Base-by-base conservation (phyloP, 805 yeast genomes). In the Barnettozyma vustinii region DNA sequence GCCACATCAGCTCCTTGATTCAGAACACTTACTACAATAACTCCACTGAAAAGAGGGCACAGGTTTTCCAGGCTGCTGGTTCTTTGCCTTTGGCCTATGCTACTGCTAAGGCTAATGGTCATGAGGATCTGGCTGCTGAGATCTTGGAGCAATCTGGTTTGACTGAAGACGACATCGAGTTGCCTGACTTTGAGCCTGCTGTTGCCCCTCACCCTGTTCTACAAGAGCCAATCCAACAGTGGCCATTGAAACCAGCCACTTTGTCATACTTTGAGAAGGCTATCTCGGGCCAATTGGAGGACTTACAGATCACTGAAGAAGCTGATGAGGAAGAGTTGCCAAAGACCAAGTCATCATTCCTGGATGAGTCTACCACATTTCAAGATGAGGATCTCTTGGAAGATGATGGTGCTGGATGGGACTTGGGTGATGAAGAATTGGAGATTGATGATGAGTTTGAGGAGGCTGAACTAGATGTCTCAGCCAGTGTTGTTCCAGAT, bases 51-150 rank as follows among this genome's bases (percentile, higher is more conserved):
- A 80, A 84, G 63, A 81, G 97, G 64, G 79, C 91, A 37, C 74
- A 79, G 56, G 79, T 85, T 13, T 83, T 87, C 57, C 77, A 84
- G 45, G 81, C 84, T 57, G 82, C 86, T 45, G 97, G 97, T 37
- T 75, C 91, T 68, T 71, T 77, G 45, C 90, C 98, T 7, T 77
- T 95, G 59, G 99, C 98, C 2, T 95, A 91, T 65, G 87, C 97
- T 12, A 77, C 90, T 53, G 97, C 99, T 20, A 87, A 86, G 65
- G 74, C 94, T 26, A 87, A 83, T 57, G 97, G 96, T 4, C 76
- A 90, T 54, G 79, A 75, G 37, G 90, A 81, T 26, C 71, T 84
- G 48, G 97, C 96, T 23, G 78, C 80, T 43, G 76, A 80, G 47
- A 84, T 87, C 49, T 70, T 89, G 56, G 79, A 76, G 39, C 83